Conservation (phyloP, 2,329 filamentous ascomycete genomes). For the Colletotrichum coccodes region DNA sequence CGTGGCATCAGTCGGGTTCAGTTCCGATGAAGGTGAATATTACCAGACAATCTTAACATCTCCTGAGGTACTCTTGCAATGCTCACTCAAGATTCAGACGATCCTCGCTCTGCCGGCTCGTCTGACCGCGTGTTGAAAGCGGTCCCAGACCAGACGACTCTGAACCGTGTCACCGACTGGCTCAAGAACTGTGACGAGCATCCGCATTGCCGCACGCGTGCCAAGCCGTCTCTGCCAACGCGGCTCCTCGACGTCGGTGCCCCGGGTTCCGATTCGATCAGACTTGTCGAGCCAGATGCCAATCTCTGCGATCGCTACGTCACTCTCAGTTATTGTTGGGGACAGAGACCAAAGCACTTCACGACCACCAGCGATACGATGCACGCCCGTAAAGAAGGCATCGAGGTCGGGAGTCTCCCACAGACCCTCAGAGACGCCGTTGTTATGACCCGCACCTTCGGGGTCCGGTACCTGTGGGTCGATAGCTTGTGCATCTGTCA, state of each 20-base stretch:
- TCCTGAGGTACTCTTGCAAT: background rate
- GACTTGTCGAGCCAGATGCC: conserved; percentile 10
- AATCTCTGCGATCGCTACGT: background rate
- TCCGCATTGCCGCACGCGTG: background rate
- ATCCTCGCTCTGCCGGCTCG: conserved; percentile 1
- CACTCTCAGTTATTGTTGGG: conserved; percentile 27
- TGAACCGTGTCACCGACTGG: conserved; percentile 11
- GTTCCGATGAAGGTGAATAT: conserved; percentile 12
- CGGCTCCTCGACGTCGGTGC: conserved; percentile 13
- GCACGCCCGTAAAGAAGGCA: background rate
- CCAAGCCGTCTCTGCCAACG: background rate
- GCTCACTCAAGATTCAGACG: background rate
- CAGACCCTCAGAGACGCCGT: conserved; percentile 40
- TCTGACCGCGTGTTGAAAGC: conserved; percentile 11
- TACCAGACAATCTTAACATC: background rate
- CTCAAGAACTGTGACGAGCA: conserved; percentile 20
- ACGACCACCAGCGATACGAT: conserved; percentile 18
- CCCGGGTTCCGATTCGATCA: background rate
- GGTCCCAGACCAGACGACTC: conserved; percentile 6
- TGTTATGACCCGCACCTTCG: conserved; percentile 35
- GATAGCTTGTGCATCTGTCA: conserved; percentile 45
- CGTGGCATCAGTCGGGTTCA: conserved; percentile 9
- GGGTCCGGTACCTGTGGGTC: conserved; percentile 42
- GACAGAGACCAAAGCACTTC: background rate
- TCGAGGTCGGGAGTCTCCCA: conserved; percentile 27